These are phyloP conservation scores for Cyberlindnera amylophila DNA, from an alignment of 805 yeast genomes.

Conservation along the genomic window DNA sequence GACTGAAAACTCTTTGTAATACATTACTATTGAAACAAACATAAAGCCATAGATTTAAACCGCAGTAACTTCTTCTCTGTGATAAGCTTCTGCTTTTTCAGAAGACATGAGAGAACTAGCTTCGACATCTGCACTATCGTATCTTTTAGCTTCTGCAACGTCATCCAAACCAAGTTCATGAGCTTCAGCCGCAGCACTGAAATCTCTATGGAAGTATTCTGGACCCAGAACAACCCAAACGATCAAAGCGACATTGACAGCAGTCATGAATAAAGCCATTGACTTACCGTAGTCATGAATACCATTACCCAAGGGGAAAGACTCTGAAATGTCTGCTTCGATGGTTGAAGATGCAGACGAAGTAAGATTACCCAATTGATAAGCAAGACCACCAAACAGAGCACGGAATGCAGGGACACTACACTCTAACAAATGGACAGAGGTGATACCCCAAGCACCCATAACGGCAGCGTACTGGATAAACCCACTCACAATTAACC, in stretches of 20 bases:
- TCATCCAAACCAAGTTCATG: constrained; percentile 10
- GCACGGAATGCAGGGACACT: constrained; percentile 63
- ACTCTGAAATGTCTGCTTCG: constrained; percentile 41
- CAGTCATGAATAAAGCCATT: constrained; percentile 66
- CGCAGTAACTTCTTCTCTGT: constrained; percentile 1
- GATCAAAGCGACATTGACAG: constrained; percentile 52
- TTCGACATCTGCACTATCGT: no score
- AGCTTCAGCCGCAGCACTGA: constrained; percentile 23
- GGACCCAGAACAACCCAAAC: constrained; percentile 53
- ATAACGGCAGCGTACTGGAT: constrained; percentile 63
- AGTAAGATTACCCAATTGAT: constrained; percentile 31
- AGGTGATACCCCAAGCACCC: constrained; percentile 74
- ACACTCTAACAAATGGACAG: constrained; percentile 62
- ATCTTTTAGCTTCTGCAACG: background rate
- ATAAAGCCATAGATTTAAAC: background rate
- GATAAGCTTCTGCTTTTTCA: constrained; percentile 11
- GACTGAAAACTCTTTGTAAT: no score
- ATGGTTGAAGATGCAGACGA: constrained; percentile 59
- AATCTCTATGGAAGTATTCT: constrained; percentile 42
- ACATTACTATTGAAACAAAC: no score
- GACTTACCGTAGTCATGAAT: constrained; percentile 61
- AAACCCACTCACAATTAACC: constrained; percentile 57
- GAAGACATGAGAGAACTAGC: constrained; percentile 1
- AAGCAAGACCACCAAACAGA: constrained; percentile 56
- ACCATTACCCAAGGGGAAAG: constrained; percentile 26